Conservation (phyloP, 2,329 filamentous ascomycete species). For the Domatiomyces globalis region DNA sequence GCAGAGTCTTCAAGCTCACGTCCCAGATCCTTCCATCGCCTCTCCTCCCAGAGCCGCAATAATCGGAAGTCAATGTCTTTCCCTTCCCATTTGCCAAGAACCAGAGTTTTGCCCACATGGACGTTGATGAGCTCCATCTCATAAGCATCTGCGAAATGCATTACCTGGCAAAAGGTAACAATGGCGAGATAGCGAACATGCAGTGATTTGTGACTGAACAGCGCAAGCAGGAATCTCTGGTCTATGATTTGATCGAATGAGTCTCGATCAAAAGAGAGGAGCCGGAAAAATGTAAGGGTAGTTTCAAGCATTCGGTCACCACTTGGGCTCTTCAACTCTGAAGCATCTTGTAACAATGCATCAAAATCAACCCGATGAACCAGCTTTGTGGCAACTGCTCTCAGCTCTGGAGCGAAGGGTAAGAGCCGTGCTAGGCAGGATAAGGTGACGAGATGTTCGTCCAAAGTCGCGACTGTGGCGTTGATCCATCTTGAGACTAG, state of each 20-base stretch:
- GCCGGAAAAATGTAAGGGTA: slow-evolving; percentile 60
- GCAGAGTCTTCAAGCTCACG: slow-evolving; percentile 31
- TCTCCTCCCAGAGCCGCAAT: slow-evolving; percentile 49
- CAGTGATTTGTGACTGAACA: slow-evolving; percentile 47
- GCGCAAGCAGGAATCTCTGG: slow-evolving; percentile 50
- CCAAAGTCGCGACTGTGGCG: slow-evolving; percentile 9
- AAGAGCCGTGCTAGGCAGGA: slow-evolving; percentile 19
- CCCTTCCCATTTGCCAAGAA: slow-evolving; percentile 63
- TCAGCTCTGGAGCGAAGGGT: slow-evolving; percentile 13
- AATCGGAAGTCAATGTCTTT: slow-evolving; percentile 65
- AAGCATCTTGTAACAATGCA: background rate
- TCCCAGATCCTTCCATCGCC: slow-evolving; percentile 35
- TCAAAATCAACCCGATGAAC: slow-evolving; percentile 2
- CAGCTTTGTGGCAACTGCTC: slow-evolving; percentile 6
- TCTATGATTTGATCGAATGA: slow-evolving; percentile 53
- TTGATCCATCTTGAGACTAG: slow-evolving; percentile 61
- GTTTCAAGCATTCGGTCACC: slow-evolving; percentile 29
- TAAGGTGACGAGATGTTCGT: slow-evolving; percentile 21
- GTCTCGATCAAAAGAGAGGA: slow-evolving; percentile 60
- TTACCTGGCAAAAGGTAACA: slow-evolving; percentile 63
- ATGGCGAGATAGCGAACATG: slow-evolving; percentile 67
- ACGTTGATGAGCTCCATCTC: slow-evolving; percentile 55
- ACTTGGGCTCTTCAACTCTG: slow-evolving; percentile 23
- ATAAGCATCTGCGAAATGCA: slow-evolving; percentile 66
- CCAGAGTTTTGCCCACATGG: slow-evolving; percentile 48